Percentiles rank a stretch among this genome's conserved stretches.
These are phyloP conservation scores for Ustilago loliicola DNA, from an alignment of 1,284 basidiomycete genomes.

Conservation along the genomic window DNA sequence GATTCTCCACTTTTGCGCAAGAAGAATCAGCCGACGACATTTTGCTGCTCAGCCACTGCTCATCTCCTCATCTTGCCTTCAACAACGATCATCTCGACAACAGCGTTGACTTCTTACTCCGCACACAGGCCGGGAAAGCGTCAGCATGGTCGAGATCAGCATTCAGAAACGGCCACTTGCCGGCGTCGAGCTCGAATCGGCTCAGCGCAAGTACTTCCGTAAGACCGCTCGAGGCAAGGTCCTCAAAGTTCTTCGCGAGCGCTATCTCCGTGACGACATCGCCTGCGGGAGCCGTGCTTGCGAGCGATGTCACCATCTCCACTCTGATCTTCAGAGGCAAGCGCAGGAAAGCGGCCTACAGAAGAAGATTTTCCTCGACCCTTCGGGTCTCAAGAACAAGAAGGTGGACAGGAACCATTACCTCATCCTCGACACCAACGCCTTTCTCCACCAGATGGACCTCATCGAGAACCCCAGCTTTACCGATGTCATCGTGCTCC, in stretches of 20 bases:
- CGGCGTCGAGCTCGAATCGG: conserved; percentile 49
- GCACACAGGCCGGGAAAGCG: too few relatives aligned
- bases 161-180: conserved; percentile 66
- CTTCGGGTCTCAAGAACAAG: conserved; percentile 47
- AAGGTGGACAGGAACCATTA: conserved; percentile 75
- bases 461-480: conserved; percentile 63
- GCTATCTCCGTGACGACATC: conserved; percentile 93
- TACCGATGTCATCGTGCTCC: conserved; percentile 79
- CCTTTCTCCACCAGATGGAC: conserved; percentile 83
- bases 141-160: conserved; percentile 57
- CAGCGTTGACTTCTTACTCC: background rate
- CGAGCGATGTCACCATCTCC: conserved; percentile 67
- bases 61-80: background rate
- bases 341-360: conserved; percentile 73
- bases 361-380: conserved; percentile 71
- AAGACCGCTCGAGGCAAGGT: conserved; percentile 96
- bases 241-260: conserved; percentile 92
- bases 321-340: conserved; percentile 47
- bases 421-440: conserved; percentile 93
- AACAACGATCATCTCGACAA: background rate
- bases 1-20: conserved; percentile 13
- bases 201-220: conserved; percentile 66
- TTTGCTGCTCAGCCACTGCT: conserved; percentile 16
- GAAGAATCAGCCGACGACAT: background rate
- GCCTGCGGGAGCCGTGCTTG: conserved; percentile 87